Conservation (phyloP, 1,284 basidiomycete genomes). For the Ceratobasidium theobromae region DNA sequence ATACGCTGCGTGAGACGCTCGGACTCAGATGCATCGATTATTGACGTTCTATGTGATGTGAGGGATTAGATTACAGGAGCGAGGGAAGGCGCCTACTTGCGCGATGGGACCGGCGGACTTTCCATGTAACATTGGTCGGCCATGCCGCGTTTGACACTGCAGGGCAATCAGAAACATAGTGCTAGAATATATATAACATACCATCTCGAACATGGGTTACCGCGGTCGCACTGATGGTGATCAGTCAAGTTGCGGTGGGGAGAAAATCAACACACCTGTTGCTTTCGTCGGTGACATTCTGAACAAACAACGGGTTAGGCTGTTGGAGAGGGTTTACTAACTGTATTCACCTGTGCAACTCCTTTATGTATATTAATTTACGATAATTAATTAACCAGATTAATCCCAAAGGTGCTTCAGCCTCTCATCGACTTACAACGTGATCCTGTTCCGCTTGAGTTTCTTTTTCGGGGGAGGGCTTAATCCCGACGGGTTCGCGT, state of each 20-base stretch:
- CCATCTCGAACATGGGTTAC: slow-evolving; percentile 29
- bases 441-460: slow-evolving; percentile 25
- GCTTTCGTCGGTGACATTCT: slow-evolving; percentile 30
- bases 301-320: too few species aligned
- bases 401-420: slow-evolving; percentile 1
- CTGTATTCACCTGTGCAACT: slow-evolving; percentile 27
- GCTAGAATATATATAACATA: not conserved
- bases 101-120: slow-evolving; percentile 8
- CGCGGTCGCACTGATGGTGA: slow-evolving; percentile 12
- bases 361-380: not conserved
- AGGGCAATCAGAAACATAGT: not conserved
- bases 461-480: slow-evolving; percentile 30
- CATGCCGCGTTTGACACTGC: slow-evolving; percentile 27
- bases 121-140: slow-evolving; percentile 23
- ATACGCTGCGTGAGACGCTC: slow-evolving; percentile 15
- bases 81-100: slow-evolving; percentile 9
- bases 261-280: slow-evolving; percentile 6
- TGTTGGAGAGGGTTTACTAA: too few species aligned
- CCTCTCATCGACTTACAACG: slow-evolving; percentile 29
- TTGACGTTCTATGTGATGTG: not conserved
- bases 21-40: slow-evolving; percentile 24
- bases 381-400: slow-evolving; percentile 7
- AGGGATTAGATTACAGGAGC: not conserved
- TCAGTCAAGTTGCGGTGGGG: not conserved
- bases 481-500: not conserved